phyloP scores from a whole-genome alignment of 2,329 filamentous ascomycete genomes.

The Ophiobolus disseminans region DNA sequence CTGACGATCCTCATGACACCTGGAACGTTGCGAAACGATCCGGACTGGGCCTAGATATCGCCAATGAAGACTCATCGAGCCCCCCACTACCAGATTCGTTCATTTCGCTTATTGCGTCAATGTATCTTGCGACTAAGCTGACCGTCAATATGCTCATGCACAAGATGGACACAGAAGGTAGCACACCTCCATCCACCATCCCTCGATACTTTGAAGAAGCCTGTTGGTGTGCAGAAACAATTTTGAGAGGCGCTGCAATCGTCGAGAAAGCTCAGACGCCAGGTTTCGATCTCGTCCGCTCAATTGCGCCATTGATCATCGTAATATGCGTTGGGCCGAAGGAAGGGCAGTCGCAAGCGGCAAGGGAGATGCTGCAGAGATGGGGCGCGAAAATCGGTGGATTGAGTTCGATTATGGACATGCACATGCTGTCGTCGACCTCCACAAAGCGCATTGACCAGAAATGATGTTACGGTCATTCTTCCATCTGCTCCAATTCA shows the following conservation, averaged over 20 bases:
- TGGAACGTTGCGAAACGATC: not conserved
- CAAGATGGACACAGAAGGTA: constrained; percentile 11
- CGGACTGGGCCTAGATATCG: not conserved
- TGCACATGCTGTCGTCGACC: not conserved
- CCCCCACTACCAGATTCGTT: not conserved
- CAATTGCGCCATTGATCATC: constrained; percentile 33
- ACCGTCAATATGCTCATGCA: constrained; percentile 13
- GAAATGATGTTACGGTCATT: not conserved
- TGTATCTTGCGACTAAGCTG: constrained; percentile 6
- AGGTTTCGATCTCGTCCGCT: constrained; percentile 36
- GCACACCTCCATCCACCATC: not conserved
- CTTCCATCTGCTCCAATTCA: not conserved
- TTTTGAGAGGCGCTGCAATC: constrained; percentile 20
- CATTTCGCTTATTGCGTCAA: constrained; percentile 6
- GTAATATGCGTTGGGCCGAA: constrained; percentile 29
- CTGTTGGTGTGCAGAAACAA: constrained; percentile 5
- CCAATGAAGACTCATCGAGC: not conserved
- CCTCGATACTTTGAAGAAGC: not conserved
- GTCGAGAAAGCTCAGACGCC: constrained; percentile 31
- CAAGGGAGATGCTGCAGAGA: constrained; percentile 28
- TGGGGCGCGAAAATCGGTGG: constrained; percentile 30
- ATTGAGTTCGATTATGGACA: not conserved
- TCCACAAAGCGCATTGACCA: not conserved
- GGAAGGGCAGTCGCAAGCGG: constrained; percentile 16
- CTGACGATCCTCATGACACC: constrained; percentile 11